Base-by-base conservation (phyloP, 2,329 filamentous ascomycete species). In the Blastomyces emzantsi region DNA sequence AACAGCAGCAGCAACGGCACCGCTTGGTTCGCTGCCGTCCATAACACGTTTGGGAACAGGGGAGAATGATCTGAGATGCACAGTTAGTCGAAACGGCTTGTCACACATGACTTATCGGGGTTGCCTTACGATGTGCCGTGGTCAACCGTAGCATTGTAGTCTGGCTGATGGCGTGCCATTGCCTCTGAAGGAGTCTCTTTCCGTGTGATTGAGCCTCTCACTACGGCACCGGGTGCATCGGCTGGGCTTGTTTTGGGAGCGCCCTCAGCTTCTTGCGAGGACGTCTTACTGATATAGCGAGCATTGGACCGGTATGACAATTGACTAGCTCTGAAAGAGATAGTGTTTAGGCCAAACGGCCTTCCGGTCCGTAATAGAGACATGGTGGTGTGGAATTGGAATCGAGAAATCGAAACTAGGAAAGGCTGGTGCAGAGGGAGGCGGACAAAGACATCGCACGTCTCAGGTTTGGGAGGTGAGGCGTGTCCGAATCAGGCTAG, bases 41-140 rank as follows among this genome's bases (percentile, higher is more conserved):
- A 96, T 91, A 65, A 97, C 84, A 68, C 87, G 84, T 80, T 90
- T 92, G 64, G 94, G 93, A 28, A 97, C 87, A 25, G 93, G 94
- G 1, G 93, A 96, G 78, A 90, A 99, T 73, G 86, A 87, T 65
- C 93, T 97, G 73, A 17, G 57, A 92, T 96, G 72, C 55, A 62
- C 57, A 58, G 49, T 64, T 57, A 69, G 77, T 67, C 77, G n/a
- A 73, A 61, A 36, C 64, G n/a, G n/a, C 2, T 30, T 52, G 60
- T 63, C 64, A 60, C 54, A 66, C 62, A 33, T 62, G 9, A 43
- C 36, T 49, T 36, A n/a, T 22, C 9, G 62, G 63, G 55, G 19
- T 28, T 19, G 57, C 49, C 88, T 74, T 84, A 97, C 92, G 92
- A 97, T 68, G 91, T 95, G 67, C 90, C 90, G 78, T 92, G 92